Percentiles rank a stretch among this genome's conserved stretches.
Conservation (phyloP, 495 filamentous ascomycete genomes). For the Xylaria castorea region DNA sequence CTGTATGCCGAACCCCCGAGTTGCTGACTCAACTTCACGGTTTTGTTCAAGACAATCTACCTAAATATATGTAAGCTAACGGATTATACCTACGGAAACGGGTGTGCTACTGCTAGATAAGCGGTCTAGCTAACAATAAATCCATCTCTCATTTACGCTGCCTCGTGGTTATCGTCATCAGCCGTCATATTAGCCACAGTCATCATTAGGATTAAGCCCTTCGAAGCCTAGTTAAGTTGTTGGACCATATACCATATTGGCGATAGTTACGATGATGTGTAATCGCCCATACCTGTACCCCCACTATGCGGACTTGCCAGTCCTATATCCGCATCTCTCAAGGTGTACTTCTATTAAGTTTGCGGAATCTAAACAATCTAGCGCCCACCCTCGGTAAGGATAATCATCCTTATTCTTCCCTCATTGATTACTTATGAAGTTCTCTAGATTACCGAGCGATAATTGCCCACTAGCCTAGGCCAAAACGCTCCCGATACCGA, state of each 20-base stretch:
- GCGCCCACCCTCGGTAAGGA: background rate
- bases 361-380: background rate
- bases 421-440: background rate
- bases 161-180: slow-evolving; percentile 1
- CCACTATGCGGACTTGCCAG: background rate
- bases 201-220: background rate
- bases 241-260: background rate
- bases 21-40: background rate
- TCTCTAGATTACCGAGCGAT: slow-evolving; percentile 2
- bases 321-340: background rate
- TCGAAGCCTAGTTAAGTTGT: slow-evolving; percentile 1
- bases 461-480: background rate
- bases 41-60: background rate
- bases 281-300: background rate
- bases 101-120: background rate
- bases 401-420: background rate
- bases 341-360: background rate
- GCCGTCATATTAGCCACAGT: background rate
- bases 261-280: slow-evolving; percentile 4
- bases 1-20: background rate
- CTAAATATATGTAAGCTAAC: background rate
- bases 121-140: slow-evolving; percentile 17
- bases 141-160: background rate
- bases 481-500: background rate
- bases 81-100: background rate